Evolutionary conservation across 176 grass and related monocot genomes (phyloP), one percentile per base, ranked within the genome.

Genomic region (Coix lacrymajobi): DNA sequence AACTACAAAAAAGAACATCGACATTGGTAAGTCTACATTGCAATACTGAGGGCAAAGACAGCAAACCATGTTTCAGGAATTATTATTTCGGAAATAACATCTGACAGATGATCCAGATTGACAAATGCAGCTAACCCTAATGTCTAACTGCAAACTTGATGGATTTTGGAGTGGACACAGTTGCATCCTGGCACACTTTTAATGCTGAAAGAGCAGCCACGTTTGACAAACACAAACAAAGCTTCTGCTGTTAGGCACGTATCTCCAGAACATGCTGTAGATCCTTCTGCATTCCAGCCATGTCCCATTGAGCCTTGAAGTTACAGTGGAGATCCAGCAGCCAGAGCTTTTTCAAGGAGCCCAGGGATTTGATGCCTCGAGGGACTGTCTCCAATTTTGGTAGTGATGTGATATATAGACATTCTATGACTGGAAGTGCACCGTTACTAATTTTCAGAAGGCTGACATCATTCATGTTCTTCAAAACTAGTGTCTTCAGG

Each of bases 331-430:
- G 71, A 73, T 4, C 60, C 44, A 51, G 44, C 16, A 73, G 45
- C 44, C 44, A 73, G 44, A 73, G 71, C 44, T 73, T 51, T 51
- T 73, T 73, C 26, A 73, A 51, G 17, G 16, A 73, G 4, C 28
- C 4, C 8, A 49, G 29, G 8, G 44, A 32, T 51, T 29, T 22
- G 28, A 73, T 73, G 2, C 71, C 71, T 51, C 4, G 41, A 51
- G 71, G 44, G 4, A 73, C 44, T 33, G 44, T 73, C 28, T 30
- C 8, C 26, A 73, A 9, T 3, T 73, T 31, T 31, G 71, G 28
- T 45, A 73, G 3, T 73, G 71, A 73, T 49, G 71, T 73, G 44
- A 73, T 32, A 51, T 73, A 51, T 33, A 73, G 71, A 73, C 44
- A 11, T 51, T 51, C 44, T 12, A 73, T 49, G 16, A 9, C 3